A percentile compares a stretch with the other conserved stretches of the same genome.
phyloP scores from a whole-genome alignment of 2,329 filamentous ascomycete species.

The Ophiostoma perfectum region DNA sequence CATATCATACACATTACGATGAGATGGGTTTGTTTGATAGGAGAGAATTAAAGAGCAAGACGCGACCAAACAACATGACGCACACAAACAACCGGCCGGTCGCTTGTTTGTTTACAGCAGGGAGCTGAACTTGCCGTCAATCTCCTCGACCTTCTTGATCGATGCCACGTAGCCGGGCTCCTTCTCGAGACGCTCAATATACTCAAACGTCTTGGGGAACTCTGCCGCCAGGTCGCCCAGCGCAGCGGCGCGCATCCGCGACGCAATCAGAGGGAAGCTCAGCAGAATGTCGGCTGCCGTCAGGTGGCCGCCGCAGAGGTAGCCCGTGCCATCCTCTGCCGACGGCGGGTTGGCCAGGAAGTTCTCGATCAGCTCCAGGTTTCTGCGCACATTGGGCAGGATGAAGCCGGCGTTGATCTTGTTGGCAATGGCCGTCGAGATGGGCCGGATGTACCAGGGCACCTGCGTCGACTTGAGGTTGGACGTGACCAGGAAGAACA shows the following conservation, averaged over 20 bases:
- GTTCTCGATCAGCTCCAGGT: constrained; percentile 47
- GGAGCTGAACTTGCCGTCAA: constrained; percentile 39
- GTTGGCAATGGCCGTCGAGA: constrained; percentile 44
- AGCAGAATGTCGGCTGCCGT: constrained; percentile 47
- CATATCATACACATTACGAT: too few relatives aligned
- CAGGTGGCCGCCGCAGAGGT: constrained; percentile 46
- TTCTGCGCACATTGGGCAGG: constrained; percentile 44
- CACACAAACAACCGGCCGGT: background rate
- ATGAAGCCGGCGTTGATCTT: constrained; percentile 40
- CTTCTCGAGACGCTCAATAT: constrained; percentile 42
- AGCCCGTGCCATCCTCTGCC: constrained; percentile 37
- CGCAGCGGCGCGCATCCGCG: constrained; percentile 36
- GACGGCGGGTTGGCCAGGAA: constrained; percentile 42
- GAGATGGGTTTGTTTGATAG: background rate
- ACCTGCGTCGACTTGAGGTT: constrained; percentile 43
- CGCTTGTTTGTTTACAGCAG: constrained; percentile 5
- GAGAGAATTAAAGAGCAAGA: background rate
- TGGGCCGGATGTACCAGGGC: constrained; percentile 50
- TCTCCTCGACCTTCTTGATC: constrained; percentile 44
- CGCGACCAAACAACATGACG: background rate
- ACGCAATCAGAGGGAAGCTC: constrained; percentile 48
- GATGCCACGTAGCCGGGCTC: constrained; percentile 47
- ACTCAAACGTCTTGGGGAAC: constrained; percentile 44
- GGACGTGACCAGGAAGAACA: constrained; percentile 57
- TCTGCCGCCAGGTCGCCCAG: constrained; percentile 35